Percentiles rank a stretch among this genome's conserved stretches.
These are phyloP conservation scores for Candida frijolesensis DNA, from an alignment of 1,139 yeast genomes.

Conservation along the genomic window DNA sequence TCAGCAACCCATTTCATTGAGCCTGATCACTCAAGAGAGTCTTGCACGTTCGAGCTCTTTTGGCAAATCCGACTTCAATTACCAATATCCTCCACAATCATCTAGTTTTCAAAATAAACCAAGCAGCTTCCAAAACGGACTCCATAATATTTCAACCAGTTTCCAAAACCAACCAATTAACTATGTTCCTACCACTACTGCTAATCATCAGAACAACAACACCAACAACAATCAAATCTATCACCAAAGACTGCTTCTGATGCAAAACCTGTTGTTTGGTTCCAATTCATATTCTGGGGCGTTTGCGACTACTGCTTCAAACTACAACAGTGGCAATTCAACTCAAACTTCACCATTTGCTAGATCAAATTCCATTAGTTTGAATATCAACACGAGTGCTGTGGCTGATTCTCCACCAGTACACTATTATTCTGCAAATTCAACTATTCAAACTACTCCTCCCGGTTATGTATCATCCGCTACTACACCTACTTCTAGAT, in stretches of 20 bases:
- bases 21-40: constrained; percentile 9
- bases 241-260: constrained; percentile 9
- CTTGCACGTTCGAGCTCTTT: constrained; percentile 10
- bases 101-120: not conserved
- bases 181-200: not conserved
- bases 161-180: not conserved
- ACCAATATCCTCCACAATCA: constrained; percentile 2
- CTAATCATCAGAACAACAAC: not conserved
- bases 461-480: constrained; percentile 7
- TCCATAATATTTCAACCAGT: not conserved
- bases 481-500: constrained; percentile 11
- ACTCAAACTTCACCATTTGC: constrained; percentile 8
- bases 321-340: not conserved
- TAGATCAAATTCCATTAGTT: constrained; percentile 18
- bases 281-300: constrained; percentile 13
- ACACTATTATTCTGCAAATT: constrained; percentile 14
- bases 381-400: constrained; percentile 10
- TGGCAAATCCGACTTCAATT: not conserved
- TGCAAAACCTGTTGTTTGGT: constrained; percentile 7
- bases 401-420: constrained; percentile 18
- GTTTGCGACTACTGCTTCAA: constrained; percentile 1
- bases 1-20: constrained; percentile 8
- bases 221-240: not conserved
- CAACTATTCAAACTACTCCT: constrained; percentile 7
- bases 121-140: not conserved